Evolutionary conservation across 768 basidiomycete genomes (phyloP).

Genomic region (Panus rudis): DNA sequence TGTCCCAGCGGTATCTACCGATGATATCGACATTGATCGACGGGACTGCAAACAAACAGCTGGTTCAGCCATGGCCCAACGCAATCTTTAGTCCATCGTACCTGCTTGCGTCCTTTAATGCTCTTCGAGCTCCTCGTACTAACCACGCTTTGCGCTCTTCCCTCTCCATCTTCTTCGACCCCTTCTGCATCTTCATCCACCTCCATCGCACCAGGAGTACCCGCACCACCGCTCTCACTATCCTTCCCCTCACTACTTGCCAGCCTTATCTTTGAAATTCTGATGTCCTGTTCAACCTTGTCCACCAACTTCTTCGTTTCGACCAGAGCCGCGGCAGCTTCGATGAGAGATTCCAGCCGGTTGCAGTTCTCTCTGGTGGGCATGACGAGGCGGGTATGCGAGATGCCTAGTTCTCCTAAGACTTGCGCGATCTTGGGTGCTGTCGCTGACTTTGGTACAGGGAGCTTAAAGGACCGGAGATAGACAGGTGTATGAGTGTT

Average conservation of each 20-base stretch:
- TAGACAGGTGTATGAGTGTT: conserved; percentile 72
- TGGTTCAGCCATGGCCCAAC: background rate
- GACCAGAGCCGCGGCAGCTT: conserved; percentile 66
- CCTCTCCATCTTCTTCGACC: conserved; percentile 33
- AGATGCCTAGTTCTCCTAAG: conserved; percentile 70
- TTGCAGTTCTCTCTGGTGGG: conserved; percentile 80
- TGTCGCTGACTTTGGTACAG: conserved; percentile 66
- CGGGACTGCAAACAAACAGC: conserved; percentile 33
- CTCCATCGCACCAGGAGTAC: conserved; percentile 38
- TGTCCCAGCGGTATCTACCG: conserved; percentile 54
- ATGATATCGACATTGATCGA: conserved; percentile 69
- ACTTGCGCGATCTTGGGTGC: conserved; percentile 72
- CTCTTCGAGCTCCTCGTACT: conserved; percentile 43
- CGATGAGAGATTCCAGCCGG: conserved; percentile 66
- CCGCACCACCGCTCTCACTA: background rate
- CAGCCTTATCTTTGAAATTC: conserved; percentile 55
- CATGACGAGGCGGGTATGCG: conserved; percentile 79
- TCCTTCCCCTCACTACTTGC: conserved; percentile 4
- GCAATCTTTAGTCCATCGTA: conserved; percentile 26
- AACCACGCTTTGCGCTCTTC: conserved; percentile 58
- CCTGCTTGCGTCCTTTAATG: conserved; percentile 53
- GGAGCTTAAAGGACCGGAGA: conserved; percentile 83
- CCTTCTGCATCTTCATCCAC: conserved; percentile 37
- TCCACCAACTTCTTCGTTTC: conserved; percentile 88
- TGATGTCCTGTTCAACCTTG: conserved; percentile 78